Conservation (phyloP, 2,329 filamentous ascomycete species). For the Trichoderma atroviride region DNA sequence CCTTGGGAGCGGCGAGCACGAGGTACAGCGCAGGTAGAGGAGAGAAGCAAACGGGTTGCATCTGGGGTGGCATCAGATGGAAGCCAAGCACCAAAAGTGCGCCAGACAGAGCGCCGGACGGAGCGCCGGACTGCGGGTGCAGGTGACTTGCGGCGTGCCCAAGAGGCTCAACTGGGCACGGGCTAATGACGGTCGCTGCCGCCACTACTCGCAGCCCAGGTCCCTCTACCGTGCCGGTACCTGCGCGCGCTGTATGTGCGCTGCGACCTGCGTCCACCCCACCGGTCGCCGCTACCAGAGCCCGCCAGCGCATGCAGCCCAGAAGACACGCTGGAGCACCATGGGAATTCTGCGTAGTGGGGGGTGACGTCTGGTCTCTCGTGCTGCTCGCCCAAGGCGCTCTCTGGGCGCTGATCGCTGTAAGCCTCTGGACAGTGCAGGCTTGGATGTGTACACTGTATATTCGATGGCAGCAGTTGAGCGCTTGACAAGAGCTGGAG, state of each 20-base stretch:
- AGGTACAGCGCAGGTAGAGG: not conserved
- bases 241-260: not conserved
- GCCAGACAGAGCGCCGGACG: not conserved
- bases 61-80: not conserved
- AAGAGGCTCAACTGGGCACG: not conserved
- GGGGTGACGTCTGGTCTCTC: not conserved
- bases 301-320: not conserved
- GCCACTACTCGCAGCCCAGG: not conserved
- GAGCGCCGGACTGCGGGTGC: not conserved
- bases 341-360: not conserved
- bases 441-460: not conserved
- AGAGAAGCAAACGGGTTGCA: not conserved
- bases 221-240: not conserved
- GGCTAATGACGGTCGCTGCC: not conserved
- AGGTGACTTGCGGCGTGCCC: not conserved
- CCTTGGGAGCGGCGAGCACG: not conserved
- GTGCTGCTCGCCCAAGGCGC: not conserved
- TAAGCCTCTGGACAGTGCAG: not conserved
- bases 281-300: not conserved
- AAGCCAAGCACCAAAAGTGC: not conserved
- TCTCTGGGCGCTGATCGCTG: conserved; percentile 13
- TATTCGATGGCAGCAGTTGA: not conserved
- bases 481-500: not conserved
- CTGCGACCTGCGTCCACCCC: not conserved
- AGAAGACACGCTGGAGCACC: not conserved